Percentiles rank a stretch among this genome's conserved stretches.
Conservation (phyloP, 2,329 filamentous ascomycete genomes). For the Beauveria medogensis region DNA sequence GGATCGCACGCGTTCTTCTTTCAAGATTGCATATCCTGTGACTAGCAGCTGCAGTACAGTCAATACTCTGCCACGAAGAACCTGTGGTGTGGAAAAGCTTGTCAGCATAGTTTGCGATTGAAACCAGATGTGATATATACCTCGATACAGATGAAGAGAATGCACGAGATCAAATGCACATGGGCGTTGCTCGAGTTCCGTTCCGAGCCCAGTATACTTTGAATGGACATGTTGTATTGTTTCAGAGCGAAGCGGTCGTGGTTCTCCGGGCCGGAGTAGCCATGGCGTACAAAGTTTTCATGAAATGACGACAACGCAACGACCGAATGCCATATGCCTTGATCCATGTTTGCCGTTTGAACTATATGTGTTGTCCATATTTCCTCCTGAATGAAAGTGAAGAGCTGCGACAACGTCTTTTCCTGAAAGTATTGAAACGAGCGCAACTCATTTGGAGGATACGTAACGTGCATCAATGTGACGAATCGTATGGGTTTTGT, state of each 20-base stretch:
- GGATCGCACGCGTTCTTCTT: background rate
- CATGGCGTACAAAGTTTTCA: background rate
- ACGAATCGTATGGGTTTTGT: conserved; percentile 6
- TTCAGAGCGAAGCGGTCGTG: conserved; percentile 7
- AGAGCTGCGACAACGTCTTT: conserved; percentile 5
- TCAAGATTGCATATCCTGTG: conserved; percentile 1
- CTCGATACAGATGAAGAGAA: conserved; percentile 11
- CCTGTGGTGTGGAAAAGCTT: background rate
- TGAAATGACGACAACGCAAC: conserved; percentile 7
- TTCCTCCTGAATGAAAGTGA: conserved; percentile 4
- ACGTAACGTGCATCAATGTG: background rate
- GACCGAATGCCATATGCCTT: conserved; percentile 7
- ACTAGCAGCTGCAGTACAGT: conserved; percentile 1
- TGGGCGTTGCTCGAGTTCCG: conserved; percentile 3
- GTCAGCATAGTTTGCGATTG: background rate
- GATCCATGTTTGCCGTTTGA: conserved; percentile 3
- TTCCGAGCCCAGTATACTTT: background rate
- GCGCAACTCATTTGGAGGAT: conserved; percentile 3
- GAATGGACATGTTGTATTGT: conserved; percentile 10
- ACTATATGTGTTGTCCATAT: conserved; percentile 6
- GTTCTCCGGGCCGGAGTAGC: background rate
- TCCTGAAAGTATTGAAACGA: conserved; percentile 10
- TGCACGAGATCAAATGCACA: conserved; percentile 9
- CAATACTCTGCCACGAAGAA: background rate
- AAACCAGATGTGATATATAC: background rate